These are phyloP conservation scores for Venustampulla echinocandica DNA, from an alignment of 495 filamentous ascomycete genomes.

Conservation along the genomic window DNA sequence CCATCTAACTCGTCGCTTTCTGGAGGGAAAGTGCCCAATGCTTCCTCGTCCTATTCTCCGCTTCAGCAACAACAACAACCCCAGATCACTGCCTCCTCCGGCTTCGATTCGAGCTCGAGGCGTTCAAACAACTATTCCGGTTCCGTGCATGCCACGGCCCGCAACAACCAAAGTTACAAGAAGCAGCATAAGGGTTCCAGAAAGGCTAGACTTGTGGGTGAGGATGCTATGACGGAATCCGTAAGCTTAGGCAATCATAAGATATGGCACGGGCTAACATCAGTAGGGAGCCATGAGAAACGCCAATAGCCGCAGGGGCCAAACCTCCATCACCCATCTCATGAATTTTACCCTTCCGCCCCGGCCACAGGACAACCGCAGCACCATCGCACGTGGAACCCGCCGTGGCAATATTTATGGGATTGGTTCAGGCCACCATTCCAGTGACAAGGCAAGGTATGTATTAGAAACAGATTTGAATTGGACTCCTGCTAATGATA, in stretches of 20 bases:
- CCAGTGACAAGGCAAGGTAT: slow-evolving; percentile 79
- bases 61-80: slow-evolving; percentile 20
- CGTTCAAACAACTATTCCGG: slow-evolving; percentile 51
- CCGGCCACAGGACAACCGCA: slow-evolving; percentile 48
- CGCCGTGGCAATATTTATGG: slow-evolving; percentile 69
- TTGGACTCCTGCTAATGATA: slow-evolving; percentile 4
- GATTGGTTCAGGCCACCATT: slow-evolving; percentile 83
- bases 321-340: slow-evolving; percentile 92
- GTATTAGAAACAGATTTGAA: slow-evolving; percentile 1
- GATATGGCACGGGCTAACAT: neutral
- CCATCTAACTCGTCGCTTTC: slow-evolving; percentile 17
- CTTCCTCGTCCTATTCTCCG: slow-evolving; percentile 16
- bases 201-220: slow-evolving; percentile 41
- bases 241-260: slow-evolving; percentile 32
- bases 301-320: slow-evolving; percentile 75
- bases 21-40: slow-evolving; percentile 21
- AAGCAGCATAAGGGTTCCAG: slow-evolving; percentile 61
- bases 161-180: slow-evolving; percentile 66
- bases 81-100: slow-evolving; percentile 24
- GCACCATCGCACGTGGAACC: slow-evolving; percentile 42
- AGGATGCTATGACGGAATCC: slow-evolving; percentile 78
- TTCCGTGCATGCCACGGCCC: slow-evolving; percentile 43
- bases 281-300: slow-evolving; percentile 69
- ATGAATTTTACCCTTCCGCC: slow-evolving; percentile 86
- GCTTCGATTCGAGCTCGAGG: slow-evolving; percentile 52